Base-by-base conservation (phyloP, 768 basidiomycete genomes). In the Phaffia tasmanica region DNA sequence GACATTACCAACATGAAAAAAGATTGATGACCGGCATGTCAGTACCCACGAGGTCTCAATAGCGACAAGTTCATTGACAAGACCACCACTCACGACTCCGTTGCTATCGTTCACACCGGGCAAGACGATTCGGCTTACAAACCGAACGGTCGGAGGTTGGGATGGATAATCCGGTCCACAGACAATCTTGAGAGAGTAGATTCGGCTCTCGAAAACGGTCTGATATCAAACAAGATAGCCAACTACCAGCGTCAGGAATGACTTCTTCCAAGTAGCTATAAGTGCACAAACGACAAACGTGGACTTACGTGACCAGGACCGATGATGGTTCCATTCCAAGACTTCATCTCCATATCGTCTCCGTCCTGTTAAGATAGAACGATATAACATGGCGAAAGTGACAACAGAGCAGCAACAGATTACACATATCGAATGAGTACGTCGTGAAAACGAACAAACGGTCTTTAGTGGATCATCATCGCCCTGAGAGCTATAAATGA, bases 311-410 rank as follows among this genome's bases (percentile, higher is more conserved):
- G 93, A 61, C 93, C 93, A 42, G 95, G 95, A 11, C 95, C 95
- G 69, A 99, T 90, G 80, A 99, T 93, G 25, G 95, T 99, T 60
- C 95, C 94, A 74, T 95, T 97, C 95, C 95, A 99, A 76, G 89
- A 82, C 79, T 84, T 87, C 93, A 99, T 97, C 80, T 89, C 80
- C 80, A 94, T 87, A 82, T 98, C 95, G 75, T 98, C 93, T 72
- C 85, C 78, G 77, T 97, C 90, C 79, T 77, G 67, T 57, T 46
- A 21, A 15, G 27, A 25, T 16, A 35, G 32, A 51, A 14, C 14
- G 58, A 48, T 16, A 11, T 16, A 23, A 58, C 27, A 25, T 23
- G 53, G 54, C 32, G 56, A 27, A 29, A 62, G 51, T 53, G 53
- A 57, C 29, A 57, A 42, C 11, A 15, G 23, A 57, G 42, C 21